Conservation (phyloP, 129 eudicot species). For the Centrapalus pauciflorus region DNA sequence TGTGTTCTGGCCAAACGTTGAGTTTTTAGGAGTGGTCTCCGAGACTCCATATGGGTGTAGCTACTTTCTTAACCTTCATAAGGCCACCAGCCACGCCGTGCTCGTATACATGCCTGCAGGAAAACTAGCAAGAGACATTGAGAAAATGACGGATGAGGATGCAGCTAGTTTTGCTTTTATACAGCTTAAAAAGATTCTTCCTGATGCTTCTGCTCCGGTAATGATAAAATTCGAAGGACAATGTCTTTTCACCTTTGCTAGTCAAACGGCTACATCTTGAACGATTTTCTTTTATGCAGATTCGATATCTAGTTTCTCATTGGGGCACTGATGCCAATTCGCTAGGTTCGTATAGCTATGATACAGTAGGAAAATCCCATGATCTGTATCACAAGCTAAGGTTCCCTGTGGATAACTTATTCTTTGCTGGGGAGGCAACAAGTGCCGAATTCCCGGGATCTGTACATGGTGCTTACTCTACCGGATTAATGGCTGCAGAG, state of each 20-base stretch:
- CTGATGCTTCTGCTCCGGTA: constrained; percentile 85
- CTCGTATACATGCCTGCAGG: constrained; percentile 99
- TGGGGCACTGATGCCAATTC: constrained; percentile 92
- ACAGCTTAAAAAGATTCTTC: constrained; percentile 76
- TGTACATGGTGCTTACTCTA: constrained; percentile 95
- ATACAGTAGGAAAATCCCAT: constrained; percentile 85
- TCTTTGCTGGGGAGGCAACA: constrained; percentile 99
- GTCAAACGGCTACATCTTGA: background rate
- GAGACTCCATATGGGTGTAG: constrained; percentile 83
- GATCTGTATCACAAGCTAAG: constrained; percentile 86
- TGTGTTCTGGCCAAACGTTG: constrained; percentile 98
- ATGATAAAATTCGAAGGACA: background rate
- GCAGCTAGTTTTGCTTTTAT: constrained; percentile 83
- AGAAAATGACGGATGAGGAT: constrained; percentile 83
- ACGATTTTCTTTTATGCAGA: constrained; percentile 40
- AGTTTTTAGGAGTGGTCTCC: constrained; percentile 95
- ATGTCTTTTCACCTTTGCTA: background rate
- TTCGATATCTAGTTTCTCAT: constrained; percentile 73
- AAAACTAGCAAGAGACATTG: constrained; percentile 76
- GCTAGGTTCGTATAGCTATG: constrained; percentile 90
- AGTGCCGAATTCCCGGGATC: constrained; percentile 83
- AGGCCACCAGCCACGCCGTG: constrained; percentile 90
- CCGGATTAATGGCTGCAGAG: constrained; percentile 94
- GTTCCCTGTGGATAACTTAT: constrained; percentile 87
- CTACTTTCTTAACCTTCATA: constrained; percentile 92